Evolutionary conservation across 2,329 filamentous ascomycete species (phyloP), one percentile per base, ranked within the genome.

Genomic region (Blastomyces gilchristii): DNA sequence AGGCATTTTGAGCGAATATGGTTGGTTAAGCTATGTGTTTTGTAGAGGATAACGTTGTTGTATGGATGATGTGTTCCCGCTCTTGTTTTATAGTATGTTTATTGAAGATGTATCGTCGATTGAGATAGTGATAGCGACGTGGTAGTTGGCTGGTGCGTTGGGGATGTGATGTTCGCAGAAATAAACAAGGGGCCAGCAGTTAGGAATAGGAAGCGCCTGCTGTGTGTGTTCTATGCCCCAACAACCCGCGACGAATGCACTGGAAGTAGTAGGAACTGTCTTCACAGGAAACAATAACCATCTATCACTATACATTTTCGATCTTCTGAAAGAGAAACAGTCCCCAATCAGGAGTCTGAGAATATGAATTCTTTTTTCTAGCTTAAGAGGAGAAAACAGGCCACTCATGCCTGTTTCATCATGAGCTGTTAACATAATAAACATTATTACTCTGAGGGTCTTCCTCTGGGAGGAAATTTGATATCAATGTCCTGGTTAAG

Each of bases 201-300:
- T 6, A 16, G 31, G 8, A 22, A 39, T 22, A 56, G 53, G 34
- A 39, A 34, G 53, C 53, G 18, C 53, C 18, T 56, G 22, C 53
- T 22, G 4, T 52, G 2, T 22, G 4, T 52, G 2, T 31, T 52
- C 12, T 28, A 31, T 16, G 12, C 25, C 25, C 25, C 11, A 28
- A 52, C 22, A 52, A 25, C 16, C 25, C 1, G 49, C 7, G 49
- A 31, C n/a, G 12, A 39, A 14, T 28, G 49, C 12, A 11, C 49
- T 56, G 53, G 53, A 56, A 39, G 53, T 9, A 56, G 53, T n/a
- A 22, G 37, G 53, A 56, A 56, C 28, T 56, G 18, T 22, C 53
- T 39, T 9, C 31, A 12, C 14, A 31, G 12, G 14, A 52, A 6
- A 52, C 4, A 52, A 2, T 4, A 16, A 52, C 28, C 25, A 52